phyloP scores from a whole-genome alignment of 2,329 filamentous ascomycete species.

The Arthrobotrys musiformis region DNA sequence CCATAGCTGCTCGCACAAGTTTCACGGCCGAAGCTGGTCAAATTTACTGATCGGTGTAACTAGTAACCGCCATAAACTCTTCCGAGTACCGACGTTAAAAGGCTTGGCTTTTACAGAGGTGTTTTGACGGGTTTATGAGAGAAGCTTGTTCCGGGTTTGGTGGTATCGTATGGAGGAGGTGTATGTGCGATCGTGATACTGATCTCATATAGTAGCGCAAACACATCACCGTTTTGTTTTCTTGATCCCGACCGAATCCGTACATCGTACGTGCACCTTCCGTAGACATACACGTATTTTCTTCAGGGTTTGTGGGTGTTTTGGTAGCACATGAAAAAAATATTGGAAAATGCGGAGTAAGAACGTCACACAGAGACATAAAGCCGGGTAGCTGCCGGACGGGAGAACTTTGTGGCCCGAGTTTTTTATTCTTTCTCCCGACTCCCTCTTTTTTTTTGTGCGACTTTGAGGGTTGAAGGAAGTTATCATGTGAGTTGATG shows the following conservation, averaged over 20 bases:
- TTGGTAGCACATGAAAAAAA: conserved; percentile 30
- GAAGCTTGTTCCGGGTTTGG: not conserved
- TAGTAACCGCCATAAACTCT: conserved; percentile 11
- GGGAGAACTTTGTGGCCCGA: conserved; percentile 5
- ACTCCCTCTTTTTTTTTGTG: conserved; percentile 24
- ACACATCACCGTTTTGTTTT: conserved; percentile 1
- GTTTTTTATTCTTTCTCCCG: too few species aligned
- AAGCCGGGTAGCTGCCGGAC: conserved; percentile 29
- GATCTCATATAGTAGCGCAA: conserved; percentile 5
- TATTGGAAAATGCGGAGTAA: not conserved
- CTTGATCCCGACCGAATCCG: conserved; percentile 3
- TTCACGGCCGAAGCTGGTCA: conserved; percentile 10
- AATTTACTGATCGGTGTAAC: conserved; percentile 7
- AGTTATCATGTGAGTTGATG: conserved; percentile 48
- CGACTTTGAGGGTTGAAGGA: not conserved
- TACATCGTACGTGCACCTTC: conserved; percentile 4
- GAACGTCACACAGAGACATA: conserved; percentile 23
- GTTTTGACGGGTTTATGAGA: not conserved
- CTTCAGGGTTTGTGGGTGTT: too few species aligned
- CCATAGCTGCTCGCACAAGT: not conserved
- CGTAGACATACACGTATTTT: not conserved
- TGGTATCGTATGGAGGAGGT: too few species aligned
- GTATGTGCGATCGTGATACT: conserved; percentile 21
- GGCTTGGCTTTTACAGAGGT: not conserved
- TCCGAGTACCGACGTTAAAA: conserved; percentile 23